Evolutionary conservation across 768 basidiomycete genomes (phyloP).

Genomic region (Fibroporia radiculosa): DNA sequence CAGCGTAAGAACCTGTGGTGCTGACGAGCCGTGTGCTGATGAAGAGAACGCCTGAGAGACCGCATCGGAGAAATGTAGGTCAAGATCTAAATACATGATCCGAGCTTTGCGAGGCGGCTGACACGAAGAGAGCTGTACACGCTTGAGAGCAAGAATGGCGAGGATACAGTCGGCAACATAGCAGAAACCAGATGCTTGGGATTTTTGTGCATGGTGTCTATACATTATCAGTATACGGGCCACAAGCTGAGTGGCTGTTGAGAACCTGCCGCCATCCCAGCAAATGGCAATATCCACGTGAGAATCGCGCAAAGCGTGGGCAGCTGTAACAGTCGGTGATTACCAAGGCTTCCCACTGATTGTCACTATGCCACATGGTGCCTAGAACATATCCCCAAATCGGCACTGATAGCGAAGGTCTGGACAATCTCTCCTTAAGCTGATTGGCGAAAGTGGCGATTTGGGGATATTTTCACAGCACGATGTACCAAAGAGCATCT

Average conservation of each 20-base stretch:
- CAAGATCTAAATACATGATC: slow-evolving; percentile 88
- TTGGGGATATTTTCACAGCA: no score
- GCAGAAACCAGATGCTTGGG: slow-evolving; percentile 82
- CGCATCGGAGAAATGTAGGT: slow-evolving; percentile 87
- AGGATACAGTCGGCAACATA: slow-evolving; percentile 89
- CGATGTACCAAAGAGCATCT: no score
- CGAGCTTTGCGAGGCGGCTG: slow-evolving; percentile 35
- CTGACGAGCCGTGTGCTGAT: slow-evolving; percentile 24
- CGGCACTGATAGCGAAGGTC: no score
- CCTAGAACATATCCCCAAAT: no score
- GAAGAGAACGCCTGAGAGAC: slow-evolving; percentile 71
- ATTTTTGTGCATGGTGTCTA: slow-evolving; percentile 81
- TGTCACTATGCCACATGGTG: no score
- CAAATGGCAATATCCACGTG: slow-evolving; percentile 59
- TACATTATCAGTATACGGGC: not conserved
- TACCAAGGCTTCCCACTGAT: no score
- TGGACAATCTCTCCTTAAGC: no score
- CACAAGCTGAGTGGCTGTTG: not conserved
- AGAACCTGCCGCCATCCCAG: slow-evolving; percentile 86
- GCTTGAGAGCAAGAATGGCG: slow-evolving; percentile 65
- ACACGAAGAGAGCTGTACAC: slow-evolving; percentile 14
- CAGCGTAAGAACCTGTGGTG: slow-evolving; percentile 43
- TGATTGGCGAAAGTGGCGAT: no score
- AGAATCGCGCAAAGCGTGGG: slow-evolving; percentile 43
- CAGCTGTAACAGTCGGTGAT: slow-evolving; percentile 30